A percentile compares a stretch with the other conserved stretches of the same genome.
Evolutionary conservation across 1,284 basidiomycete genomes (phyloP).

Genomic region (Ustilago cynodontis): DNA sequence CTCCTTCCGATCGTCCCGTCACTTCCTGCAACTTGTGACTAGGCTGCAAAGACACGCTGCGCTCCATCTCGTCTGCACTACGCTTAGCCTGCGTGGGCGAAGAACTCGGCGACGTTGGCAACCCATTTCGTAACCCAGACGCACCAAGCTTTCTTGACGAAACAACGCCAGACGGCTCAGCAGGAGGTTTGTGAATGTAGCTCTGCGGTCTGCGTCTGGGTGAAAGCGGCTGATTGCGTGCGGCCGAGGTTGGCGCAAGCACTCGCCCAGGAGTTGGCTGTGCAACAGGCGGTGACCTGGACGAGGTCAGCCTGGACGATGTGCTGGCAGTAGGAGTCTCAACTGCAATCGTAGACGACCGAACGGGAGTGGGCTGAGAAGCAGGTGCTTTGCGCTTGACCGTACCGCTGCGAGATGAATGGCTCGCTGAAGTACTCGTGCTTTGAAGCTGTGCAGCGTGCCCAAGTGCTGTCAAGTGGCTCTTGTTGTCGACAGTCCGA

Average conservation of each 20-base stretch:
- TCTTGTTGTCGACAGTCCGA: slow-evolving; percentile 28
- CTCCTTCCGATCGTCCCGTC: neutral
- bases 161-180: slow-evolving; percentile 23
- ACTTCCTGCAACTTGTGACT: slow-evolving; percentile 8
- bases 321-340: neutral
- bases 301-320: neutral
- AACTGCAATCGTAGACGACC: slow-evolving; percentile 20
- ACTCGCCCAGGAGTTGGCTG: neutral
- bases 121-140: slow-evolving; percentile 21
- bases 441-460: slow-evolving; percentile 45
- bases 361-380: neutral
- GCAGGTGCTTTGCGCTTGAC: slow-evolving; percentile 21
- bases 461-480: slow-evolving; percentile 40
- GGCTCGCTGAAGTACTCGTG: slow-evolving; percentile 11
- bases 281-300: slow-evolving; percentile 2
- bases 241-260: slow-evolving; percentile 1
- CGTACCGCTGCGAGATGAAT: neutral
- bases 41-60: slow-evolving; percentile 16
- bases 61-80: slow-evolving; percentile 42
- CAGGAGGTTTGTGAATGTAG: slow-evolving; percentile 31
- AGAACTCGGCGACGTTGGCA: slow-evolving; percentile 15
- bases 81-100: slow-evolving; percentile 28
- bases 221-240: slow-evolving; percentile 19
- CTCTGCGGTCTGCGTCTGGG: slow-evolving; percentile 32
- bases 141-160: slow-evolving; percentile 31